These are phyloP conservation scores for Huntiella bhutanensis DNA, from an alignment of 2,329 filamentous ascomycete species.

Conservation along the genomic window DNA sequence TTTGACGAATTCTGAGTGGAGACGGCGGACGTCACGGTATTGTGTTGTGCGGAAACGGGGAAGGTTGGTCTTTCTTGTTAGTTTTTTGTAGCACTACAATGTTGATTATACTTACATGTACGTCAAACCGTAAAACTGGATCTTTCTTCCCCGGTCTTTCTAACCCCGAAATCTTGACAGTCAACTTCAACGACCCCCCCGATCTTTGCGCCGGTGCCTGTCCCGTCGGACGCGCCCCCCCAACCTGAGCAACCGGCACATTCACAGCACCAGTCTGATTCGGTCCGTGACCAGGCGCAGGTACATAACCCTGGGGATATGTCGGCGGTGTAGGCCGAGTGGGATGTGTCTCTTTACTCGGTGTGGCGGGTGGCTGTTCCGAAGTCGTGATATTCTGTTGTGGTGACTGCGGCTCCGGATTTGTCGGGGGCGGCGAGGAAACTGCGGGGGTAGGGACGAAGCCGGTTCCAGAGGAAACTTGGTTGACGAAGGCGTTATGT, in stretches of 20 bases:
- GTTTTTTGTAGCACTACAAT: neutral
- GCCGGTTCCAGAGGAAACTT: neutral
- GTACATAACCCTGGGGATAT: neutral
- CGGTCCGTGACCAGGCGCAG: slow-evolving; percentile 1
- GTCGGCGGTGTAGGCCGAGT: too few relatives aligned
- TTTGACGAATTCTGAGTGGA: slow-evolving; percentile 91
- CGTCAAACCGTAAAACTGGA: slow-evolving; percentile 83
- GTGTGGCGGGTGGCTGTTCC: slow-evolving; percentile 12
- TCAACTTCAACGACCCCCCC: slow-evolving; percentile 47
- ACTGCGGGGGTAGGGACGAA: neutral
- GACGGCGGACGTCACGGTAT: slow-evolving; percentile 88
- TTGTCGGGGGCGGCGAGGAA: neutral
- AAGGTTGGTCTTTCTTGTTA: slow-evolving; percentile 63
- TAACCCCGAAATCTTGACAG: slow-evolving; percentile 84
- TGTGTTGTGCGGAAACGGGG: slow-evolving; percentile 94
- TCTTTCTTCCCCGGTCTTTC: slow-evolving; percentile 93
- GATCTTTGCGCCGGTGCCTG: slow-evolving; percentile 26
- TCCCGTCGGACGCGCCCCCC: slow-evolving; percentile 10
- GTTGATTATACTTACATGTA: slow-evolving; percentile 50
- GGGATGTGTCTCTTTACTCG: slow-evolving; percentile 11
- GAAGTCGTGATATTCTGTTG: neutral
- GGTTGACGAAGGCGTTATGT: slow-evolving; percentile 5
- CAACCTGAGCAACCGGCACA: neutral
- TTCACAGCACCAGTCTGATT: neutral
- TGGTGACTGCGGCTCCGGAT: neutral